phyloP scores from a whole-genome alignment of 768 basidiomycete species.

The Lactifluus subvellereus region DNA sequence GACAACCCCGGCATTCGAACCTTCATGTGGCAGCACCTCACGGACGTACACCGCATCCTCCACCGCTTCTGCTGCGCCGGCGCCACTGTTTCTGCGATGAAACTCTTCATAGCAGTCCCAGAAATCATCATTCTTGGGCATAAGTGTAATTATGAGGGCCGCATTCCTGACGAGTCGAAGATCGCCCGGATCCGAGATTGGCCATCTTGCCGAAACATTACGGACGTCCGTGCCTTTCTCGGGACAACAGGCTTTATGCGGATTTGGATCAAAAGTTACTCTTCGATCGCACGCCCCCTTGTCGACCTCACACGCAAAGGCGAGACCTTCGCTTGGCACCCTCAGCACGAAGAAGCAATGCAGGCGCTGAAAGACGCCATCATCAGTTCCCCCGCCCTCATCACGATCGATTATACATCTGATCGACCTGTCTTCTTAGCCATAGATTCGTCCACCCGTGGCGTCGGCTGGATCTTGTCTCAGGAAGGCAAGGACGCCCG shows the following conservation, averaged over 20 bases:
- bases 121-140: conserved; percentile 32
- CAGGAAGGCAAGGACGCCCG: conserved; percentile 26
- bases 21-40: too few species aligned
- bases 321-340: background rate
- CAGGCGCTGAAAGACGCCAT: background rate
- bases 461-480: conserved; percentile 27
- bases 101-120: conserved; percentile 3
- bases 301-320: conserved; percentile 16
- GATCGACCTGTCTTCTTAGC: too few species aligned
- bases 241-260: conserved; percentile 22
- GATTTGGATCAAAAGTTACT: background rate
- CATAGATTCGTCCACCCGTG: conserved; percentile 27
- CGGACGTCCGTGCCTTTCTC: conserved; percentile 29
- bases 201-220: conserved; percentile 20
- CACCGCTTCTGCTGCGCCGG: too few species aligned
- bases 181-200: too few species aligned
- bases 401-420: conserved; percentile 11
- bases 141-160: too few species aligned
- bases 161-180: too few species aligned
- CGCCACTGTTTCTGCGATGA: too few species aligned
- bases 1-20: background rate
- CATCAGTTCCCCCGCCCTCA: background rate
- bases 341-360: background rate
- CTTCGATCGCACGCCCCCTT: background rate
- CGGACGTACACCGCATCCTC: background rate